Base-by-base conservation (phyloP, 352 stramenopile genomes). In the Pythium biforme region DNA sequence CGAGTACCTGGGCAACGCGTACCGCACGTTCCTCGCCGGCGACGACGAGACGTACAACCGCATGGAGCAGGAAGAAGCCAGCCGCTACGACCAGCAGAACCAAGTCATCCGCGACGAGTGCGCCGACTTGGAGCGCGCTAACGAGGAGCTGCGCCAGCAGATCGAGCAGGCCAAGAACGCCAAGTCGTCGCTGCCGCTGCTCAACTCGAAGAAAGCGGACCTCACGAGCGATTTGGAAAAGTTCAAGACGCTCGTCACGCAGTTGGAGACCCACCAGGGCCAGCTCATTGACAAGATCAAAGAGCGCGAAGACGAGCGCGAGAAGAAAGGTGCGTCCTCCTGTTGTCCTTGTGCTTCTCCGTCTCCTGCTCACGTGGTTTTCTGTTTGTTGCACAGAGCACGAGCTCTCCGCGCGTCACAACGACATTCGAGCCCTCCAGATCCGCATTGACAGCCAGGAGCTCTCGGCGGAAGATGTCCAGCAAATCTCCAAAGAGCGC, bases 11-110 rank as follows among this genome's bases (percentile, higher is more conserved):
- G 75, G 79, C 59, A 84, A 77, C 25, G 86, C 91, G 6, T 99
- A 99, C 72, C 73, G 73, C 37, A 84, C 87, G 22, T 99, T 99
- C 70, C 71, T 99, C 46, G 73, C 83, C 5, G 92, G 94, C 34
- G 92, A 99, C 61, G 95, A 99, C 61, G 92, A 97, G 33, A 76
- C 86, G 52, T 93, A 90, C 64, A 81, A 88, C 31, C 62, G 76
- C 14, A 73, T 99, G 22, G 90, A 98, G 73, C 74, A 81, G 37
- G 77, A 96, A 34, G 75, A 89, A 40, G 69, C 70, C 46, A 70
- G 63, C 39, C 84, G 87, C 56, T 62, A 79, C 43, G 83, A 86
- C 25, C 63, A 71, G 10, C 73, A 74, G 14, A 90, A 88, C 34
- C 75, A 89, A 37, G 50, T 68, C 22, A 70, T 86, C 15, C 72